Conservation (phyloP, 257 asterid genomes). For the Leonotis leonurus region DNA sequence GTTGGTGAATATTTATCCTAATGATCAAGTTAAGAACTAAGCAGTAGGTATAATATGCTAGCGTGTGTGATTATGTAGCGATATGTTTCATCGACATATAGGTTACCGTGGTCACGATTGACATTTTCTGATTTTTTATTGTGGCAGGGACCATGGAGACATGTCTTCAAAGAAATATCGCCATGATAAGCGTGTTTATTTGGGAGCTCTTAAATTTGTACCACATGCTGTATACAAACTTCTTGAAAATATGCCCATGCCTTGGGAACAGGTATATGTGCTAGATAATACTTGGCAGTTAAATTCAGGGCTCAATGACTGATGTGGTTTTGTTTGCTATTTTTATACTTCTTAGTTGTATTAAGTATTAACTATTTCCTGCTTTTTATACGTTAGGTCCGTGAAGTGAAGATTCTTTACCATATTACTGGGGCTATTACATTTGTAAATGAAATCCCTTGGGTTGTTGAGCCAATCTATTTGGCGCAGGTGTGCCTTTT, state of each 20-base stretch:
- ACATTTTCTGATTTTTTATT: not conserved
- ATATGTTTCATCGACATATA: not conserved
- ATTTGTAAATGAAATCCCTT: conserved; percentile 92
- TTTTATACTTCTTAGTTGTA: too few species aligned
- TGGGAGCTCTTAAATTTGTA: conserved; percentile 92
- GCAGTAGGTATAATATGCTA: too few species aligned
- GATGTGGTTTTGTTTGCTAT: not conserved
- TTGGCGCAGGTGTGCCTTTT: conserved; percentile 88
- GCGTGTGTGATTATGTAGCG: not conserved
- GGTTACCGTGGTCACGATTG: not conserved
- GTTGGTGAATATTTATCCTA: too few species aligned
- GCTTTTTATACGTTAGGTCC: conserved; percentile 56
- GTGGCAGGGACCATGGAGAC: conserved; percentile 90
- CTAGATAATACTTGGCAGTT: not conserved
- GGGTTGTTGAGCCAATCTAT: conserved; percentile 98
- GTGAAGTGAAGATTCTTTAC: conserved; percentile 89
- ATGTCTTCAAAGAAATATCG: conserved; percentile 93
- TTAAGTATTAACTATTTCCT: conserved; percentile 15
- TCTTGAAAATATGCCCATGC: conserved; percentile 99
- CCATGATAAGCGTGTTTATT: conserved; percentile 92
- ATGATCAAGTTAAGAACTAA: too few species aligned
- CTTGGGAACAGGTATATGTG: conserved; percentile 89
- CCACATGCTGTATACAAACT: conserved; percentile 98
- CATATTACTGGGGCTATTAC: conserved; percentile 98
- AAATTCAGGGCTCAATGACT: not conserved